Base-by-base conservation (phyloP, 495 filamentous ascomycete species). In the Penicillium pancosmium region DNA sequence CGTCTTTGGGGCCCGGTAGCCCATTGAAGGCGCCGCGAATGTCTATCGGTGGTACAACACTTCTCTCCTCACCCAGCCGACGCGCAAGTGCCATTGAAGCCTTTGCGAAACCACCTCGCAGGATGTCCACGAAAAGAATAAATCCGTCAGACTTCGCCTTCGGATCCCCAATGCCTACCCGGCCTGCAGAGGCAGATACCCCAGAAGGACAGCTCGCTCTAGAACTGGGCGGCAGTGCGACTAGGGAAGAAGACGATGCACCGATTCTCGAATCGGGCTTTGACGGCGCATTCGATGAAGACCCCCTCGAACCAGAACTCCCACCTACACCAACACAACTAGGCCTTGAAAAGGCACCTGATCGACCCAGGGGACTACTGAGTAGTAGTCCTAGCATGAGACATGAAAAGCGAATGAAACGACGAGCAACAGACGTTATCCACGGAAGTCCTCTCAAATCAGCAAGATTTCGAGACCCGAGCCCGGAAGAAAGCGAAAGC, bases 311-410 rank as follows among this genome's bases (percentile, higher is more conserved):
- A 61, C 88, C 87, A 9, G 86, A 89, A 36, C 75, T 92, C 21
- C 89, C 88, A 9, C 87, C 87, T 10, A 91, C 88, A 4, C 88
- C 88, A 18, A 85, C 84, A 33, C 81, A 87, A 55, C 63, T 79
- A 40, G 84, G 84, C 4, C 71, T 87, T 54, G 82, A 79, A 57
- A 70, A 67, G 41, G 74, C 72, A 6, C 73, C 71, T 1, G 72
- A 72, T 46, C 73, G 73, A 40, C 65, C 68, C 1, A 72, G 59
- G 59, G 72, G 71, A 11, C 57, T 74, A 10, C 44, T 78, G 36
- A 80, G 77, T 52, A 79, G 77, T 56, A 81, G 76, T 47, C 78
- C 80, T 5, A 78, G 67, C 53, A 56, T 67, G 41, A 72, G 72
- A 55, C 66, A 69, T 53, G 68, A 63, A 34, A 70, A 65, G 52